Conservation (phyloP, 225 moss, liverwort and hornwort species). For the Climacium dendroides region DNA sequence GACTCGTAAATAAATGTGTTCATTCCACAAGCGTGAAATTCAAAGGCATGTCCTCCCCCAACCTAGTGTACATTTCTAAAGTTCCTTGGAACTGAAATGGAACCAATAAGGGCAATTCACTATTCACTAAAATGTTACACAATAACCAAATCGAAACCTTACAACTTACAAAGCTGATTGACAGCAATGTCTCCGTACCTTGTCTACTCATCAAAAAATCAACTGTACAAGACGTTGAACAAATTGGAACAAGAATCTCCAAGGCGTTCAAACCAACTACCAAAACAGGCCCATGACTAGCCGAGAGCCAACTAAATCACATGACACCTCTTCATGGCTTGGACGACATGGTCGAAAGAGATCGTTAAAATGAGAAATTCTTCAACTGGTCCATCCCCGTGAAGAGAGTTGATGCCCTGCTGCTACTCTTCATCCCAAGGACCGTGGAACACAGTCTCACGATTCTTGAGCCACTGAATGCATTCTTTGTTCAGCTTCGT, state of each 20-base stretch:
- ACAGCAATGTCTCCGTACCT: conserved; percentile 31
- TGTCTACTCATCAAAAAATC: conserved; percentile 29
- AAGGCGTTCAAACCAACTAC: conserved; percentile 11
- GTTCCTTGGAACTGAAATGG: conserved; percentile 17
- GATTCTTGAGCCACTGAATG: conserved; percentile 76
- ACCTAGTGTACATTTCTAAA: conserved; percentile 2
- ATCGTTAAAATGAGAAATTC: conserved; percentile 18
- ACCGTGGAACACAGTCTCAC: conserved; percentile 71
- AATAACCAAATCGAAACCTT: conserved; percentile 33
- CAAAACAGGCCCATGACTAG: conserved; percentile 14
- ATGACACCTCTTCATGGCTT: neutral
- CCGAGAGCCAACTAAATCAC: conserved; percentile 10
- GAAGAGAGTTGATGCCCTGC: neutral
- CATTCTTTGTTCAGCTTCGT: conserved; percentile 65
- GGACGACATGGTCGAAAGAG: conserved; percentile 4
- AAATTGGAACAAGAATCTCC: conserved; percentile 10
- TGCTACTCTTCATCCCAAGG: conserved; percentile 83
- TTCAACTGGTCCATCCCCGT: neutral
- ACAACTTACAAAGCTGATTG: conserved; percentile 35
- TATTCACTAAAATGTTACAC: conserved; percentile 47
- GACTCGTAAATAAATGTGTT: conserved; percentile 7
- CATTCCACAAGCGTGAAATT: conserved; percentile 12
- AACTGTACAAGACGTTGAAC: conserved; percentile 29
- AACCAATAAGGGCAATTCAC: conserved; percentile 38
- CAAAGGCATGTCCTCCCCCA: conserved; percentile 7